A percentile compares a stretch with the other conserved stretches of the same genome.
Conservation (phyloP, 73 alveolate genomes). For the Tetrahymena thermophila region DNA sequence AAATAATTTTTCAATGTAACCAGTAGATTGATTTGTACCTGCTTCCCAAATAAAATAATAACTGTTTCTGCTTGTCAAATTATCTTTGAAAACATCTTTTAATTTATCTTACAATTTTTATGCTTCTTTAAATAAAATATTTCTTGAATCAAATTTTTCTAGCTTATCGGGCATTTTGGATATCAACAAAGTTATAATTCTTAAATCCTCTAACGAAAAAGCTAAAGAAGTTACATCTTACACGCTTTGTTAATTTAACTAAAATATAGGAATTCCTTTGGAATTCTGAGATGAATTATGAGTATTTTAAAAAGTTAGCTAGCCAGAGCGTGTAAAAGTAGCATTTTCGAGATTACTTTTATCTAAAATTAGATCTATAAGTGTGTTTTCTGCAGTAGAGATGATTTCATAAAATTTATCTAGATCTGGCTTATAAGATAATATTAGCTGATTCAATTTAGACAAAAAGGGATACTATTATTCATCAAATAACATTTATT, state of each 20-base stretch:
- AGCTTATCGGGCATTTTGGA: neutral
- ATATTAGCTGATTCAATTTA: neutral
- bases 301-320: neutral
- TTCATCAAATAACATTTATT: neutral
- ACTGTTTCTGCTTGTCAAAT: neutral
- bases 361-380: neutral
- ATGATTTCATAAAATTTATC: neutral
- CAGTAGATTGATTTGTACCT: neutral
- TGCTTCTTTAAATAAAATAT: neutral
- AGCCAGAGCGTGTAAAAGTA: neutral
- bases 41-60: neutral
- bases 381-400: neutral
- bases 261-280: neutral
- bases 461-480: neutral
- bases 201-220: neutral
- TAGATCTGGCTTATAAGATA: neutral
- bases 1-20: neutral
- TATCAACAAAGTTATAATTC: neutral
- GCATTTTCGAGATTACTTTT: neutral
- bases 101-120: neutral
- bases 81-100: neutral
- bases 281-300: neutral
- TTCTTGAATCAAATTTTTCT: neutral
- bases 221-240: neutral
- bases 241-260: neutral